These are phyloP conservation scores for Trichophyton benhamiae DNA, from an alignment of 2,329 filamentous ascomycete species.

Conservation along the genomic window DNA sequence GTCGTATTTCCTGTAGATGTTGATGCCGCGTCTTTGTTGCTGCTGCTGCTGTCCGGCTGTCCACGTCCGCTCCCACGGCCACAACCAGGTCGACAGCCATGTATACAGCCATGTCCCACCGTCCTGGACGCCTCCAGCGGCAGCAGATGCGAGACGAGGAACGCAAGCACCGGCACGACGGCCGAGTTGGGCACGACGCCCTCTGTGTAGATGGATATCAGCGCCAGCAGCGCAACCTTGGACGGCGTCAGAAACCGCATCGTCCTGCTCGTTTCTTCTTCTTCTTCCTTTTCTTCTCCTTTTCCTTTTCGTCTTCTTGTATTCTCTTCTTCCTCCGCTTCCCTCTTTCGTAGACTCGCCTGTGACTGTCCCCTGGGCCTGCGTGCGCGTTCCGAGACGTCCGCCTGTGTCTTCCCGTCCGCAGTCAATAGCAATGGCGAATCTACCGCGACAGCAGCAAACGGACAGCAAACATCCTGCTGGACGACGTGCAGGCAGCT, in stretches of 20 bases:
- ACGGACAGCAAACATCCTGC: not conserved
- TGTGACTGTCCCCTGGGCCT: too few relatives aligned
- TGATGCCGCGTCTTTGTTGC: not conserved
- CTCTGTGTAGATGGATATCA: conserved; percentile 71
- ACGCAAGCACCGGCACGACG: conserved; percentile 64
- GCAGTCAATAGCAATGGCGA: not conserved
- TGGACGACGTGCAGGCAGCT: not conserved
- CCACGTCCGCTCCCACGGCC: too few relatives aligned
- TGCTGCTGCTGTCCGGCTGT: not conserved
- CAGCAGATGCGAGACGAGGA: conserved; percentile 60
- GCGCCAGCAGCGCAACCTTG: conserved; percentile 68
- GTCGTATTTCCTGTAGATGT: too few relatives aligned
- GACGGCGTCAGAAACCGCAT: conserved; percentile 77
- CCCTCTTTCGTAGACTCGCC: not conserved
- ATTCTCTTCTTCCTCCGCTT: not conserved
- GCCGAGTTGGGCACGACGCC: conserved; percentile 55
- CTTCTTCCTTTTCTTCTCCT: not conserved
- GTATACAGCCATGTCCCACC: conserved; percentile 4
- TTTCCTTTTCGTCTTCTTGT: not conserved
- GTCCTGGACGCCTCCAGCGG: not conserved
- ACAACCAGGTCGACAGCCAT: too few relatives aligned
- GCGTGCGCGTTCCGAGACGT: too few relatives aligned
- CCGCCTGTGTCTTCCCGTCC: not conserved
- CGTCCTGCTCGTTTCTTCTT: conserved; percentile 38
- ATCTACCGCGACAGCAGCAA: not conserved